Conservation (phyloP, 1,139 yeast genomes). For the Protomyces gravidus region DNA sequence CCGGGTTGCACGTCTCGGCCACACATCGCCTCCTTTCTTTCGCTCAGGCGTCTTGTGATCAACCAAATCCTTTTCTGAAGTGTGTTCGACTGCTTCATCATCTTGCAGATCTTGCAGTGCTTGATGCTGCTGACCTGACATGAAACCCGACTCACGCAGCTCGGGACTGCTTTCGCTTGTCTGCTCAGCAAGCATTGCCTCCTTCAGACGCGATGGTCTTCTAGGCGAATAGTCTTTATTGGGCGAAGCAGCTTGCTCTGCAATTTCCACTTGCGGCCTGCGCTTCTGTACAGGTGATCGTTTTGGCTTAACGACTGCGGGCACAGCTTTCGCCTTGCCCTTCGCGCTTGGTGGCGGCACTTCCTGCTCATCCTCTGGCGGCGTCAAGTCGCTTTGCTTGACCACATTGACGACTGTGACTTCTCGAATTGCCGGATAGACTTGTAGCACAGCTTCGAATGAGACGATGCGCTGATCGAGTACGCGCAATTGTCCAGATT, state of each 20-base stretch:
- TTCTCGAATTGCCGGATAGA: slow-evolving; percentile 2
- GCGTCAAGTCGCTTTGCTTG: slow-evolving; percentile 21
- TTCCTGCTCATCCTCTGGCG: slow-evolving; percentile 7
- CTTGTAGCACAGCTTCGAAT: slow-evolving; percentile 5
- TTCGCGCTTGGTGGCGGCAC: not conserved
- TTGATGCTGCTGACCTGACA: not conserved
- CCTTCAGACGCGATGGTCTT: slow-evolving; percentile 10
- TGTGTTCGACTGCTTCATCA: not conserved
- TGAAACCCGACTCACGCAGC: not conserved
- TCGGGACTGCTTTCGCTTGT: not conserved
- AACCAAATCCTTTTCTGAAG: not conserved
- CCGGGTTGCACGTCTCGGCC: not conserved
- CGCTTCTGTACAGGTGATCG: not conserved
- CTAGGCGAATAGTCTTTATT: slow-evolving; percentile 13
- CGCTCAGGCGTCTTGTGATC: not conserved
- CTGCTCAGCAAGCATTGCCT: slow-evolving; percentile 2
- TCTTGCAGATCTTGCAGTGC: not conserved
- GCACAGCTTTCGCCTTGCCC: slow-evolving; percentile 8
- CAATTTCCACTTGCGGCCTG: not conserved
- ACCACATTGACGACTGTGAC: slow-evolving; percentile 25
- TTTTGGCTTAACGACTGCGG: not conserved
- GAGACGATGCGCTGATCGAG: slow-evolving; percentile 11
- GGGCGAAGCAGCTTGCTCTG: slow-evolving; percentile 1
- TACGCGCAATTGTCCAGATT: not conserved
- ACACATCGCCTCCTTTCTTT: not conserved